A percentile compares a stretch with the other conserved stretches of the same genome.
Conservation (phyloP, 305 asterid species). For the Fraxinus latifolia region DNA sequence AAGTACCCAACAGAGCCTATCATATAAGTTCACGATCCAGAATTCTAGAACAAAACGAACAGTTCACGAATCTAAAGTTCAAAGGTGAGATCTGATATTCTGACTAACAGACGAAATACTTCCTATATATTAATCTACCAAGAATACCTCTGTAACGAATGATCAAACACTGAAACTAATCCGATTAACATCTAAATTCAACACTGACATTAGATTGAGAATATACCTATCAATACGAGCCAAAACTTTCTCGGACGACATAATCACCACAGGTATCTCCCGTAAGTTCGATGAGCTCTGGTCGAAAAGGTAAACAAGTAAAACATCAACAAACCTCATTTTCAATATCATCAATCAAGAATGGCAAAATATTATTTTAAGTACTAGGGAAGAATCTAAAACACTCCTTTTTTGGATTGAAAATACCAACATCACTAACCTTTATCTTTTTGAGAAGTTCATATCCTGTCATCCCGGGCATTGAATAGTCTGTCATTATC, state of each 20-base stretch:
- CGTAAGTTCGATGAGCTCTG: conserved; percentile 68
- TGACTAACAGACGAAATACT: neutral
- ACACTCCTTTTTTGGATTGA: neutral
- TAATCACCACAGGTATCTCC: conserved; percentile 77
- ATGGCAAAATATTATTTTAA: neutral
- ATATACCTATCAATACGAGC: conserved; percentile 75
- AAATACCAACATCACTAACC: conserved; percentile 36
- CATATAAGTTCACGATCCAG: neutral
- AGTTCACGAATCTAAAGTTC: neutral
- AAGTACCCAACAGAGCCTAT: neutral
- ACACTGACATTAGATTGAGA: neutral
- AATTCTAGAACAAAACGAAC: neutral
- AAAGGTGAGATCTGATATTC: neutral
- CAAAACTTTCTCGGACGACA: conserved; percentile 80
- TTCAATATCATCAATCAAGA: neutral
- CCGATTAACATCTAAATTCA: no score
- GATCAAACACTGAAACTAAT: neutral
- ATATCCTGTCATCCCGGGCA: conserved; percentile 97
- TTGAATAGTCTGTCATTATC: conserved; percentile 81
- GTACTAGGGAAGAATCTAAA: neutral
- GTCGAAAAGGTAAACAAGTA: neutral
- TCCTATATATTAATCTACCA: neutral
- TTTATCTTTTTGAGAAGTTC: conserved; percentile 85
- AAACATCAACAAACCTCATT: neutral
- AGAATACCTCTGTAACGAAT: neutral